Evolutionary conservation across 345 rosid species (phyloP), one percentile per base, ranked within the genome.

Genomic region (Acer saccharum): DNA sequence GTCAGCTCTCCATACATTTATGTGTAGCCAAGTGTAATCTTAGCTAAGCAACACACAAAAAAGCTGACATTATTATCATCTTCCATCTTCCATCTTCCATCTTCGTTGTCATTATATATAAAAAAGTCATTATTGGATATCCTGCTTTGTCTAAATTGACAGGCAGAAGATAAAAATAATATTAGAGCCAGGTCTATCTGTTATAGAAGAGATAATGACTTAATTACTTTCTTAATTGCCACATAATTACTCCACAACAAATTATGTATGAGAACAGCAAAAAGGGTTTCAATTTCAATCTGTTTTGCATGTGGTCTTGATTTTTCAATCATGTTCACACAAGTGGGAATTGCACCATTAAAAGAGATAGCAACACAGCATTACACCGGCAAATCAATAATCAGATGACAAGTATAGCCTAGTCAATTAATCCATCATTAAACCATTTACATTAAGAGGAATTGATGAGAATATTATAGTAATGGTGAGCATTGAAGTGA

Each of bases 51-150:
- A 46, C 11, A 60, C 63, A 20, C 21, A 27, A 61, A 46, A 46
- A 62, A 69, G 25, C 18, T 74, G 70, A 50, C 25, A 64, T 64
- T 74, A 74, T 74, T 64, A 52, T 21, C 63, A 18, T 20, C 62
- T 64, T 74, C 48, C 32, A 29, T 29, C 62, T 64, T 74, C 48
- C 32, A 29, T 29, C 62, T 64, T 74, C 48, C 32, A 29, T 29
- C 62, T 64, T 74, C 48, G 46, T 74, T n/a, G 7, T 54, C 54
- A 43, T 9, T 73, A 61, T 60, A 23, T 73, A 16, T 57, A 57
- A 23, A 57, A 23, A 39, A 54, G 18, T 13, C 2, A 3, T 23
- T 73, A 43, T 60, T 54, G 65, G 39, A 72, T 72, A 6, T 72
- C 65, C 11, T 1, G 65, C 61, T 39, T 72, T n/a, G 20, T 58